Evolutionary conservation across 331 rosid species (phyloP).

Genomic region (Erythrophleum ivorense): DNA sequence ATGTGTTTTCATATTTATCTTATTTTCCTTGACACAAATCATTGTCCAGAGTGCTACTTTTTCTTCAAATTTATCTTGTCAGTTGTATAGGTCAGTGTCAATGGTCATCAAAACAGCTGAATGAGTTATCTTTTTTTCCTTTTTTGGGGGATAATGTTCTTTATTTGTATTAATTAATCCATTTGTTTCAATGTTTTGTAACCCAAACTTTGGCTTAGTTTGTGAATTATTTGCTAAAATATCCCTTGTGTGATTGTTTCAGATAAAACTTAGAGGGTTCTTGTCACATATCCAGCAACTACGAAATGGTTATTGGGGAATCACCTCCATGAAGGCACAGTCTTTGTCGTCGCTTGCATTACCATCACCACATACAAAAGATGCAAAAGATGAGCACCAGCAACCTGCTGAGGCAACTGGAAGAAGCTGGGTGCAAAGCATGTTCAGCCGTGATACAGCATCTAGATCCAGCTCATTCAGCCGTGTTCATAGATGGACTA

Average conservation of each 20-base stretch:
- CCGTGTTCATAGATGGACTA: constrained; percentile 87
- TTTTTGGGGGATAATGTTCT: not conserved
- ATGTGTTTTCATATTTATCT: too few relatives aligned
- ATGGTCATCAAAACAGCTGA: constrained; percentile 14
- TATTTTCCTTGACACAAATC: too few relatives aligned
- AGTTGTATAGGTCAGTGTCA: constrained; percentile 13
- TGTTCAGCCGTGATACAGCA: constrained; percentile 86
- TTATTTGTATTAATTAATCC: constrained; percentile 17
- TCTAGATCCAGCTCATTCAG: constrained; percentile 79
- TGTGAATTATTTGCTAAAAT: constrained; percentile 37
- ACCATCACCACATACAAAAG: constrained; percentile 84
- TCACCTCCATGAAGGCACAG: constrained; percentile 70
- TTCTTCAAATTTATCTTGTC: not conserved
- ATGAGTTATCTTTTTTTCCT: not conserved
- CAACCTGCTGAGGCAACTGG: constrained; percentile 95
- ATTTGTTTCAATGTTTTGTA: constrained; percentile 27
- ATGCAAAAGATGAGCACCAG: constrained; percentile 74
- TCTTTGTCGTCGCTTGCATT: constrained; percentile 67
- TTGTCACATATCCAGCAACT: constrained; percentile 87
- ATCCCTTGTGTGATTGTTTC: constrained; percentile 46
- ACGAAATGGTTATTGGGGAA: constrained; percentile 85
- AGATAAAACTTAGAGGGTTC: constrained; percentile 95
- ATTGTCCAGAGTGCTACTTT: too few relatives aligned
- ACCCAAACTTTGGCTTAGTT: constrained; percentile 32
- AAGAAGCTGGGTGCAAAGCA: constrained; percentile 99